phyloP scores from a whole-genome alignment of 495 filamentous ascomycete species.

The Tuber microsphaerosporum region DNA sequence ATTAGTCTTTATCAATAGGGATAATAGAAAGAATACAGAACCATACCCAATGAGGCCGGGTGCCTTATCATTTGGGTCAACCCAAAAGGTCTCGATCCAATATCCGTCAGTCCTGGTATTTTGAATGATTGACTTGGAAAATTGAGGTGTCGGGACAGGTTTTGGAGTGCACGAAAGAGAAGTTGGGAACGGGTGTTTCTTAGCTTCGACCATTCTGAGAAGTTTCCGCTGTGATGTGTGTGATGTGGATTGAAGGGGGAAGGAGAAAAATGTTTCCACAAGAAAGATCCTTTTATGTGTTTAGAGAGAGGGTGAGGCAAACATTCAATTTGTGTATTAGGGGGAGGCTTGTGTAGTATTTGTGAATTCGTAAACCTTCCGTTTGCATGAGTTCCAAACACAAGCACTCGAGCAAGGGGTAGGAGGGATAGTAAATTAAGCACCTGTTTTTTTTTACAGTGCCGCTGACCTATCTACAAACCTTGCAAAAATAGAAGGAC shows the following conservation, averaged over 20 bases:
- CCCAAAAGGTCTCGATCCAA: slow-evolving; percentile 36
- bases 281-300: neutral
- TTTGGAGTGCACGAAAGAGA: neutral
- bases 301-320: neutral
- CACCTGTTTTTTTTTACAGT: neutral
- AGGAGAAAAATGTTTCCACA: neutral
- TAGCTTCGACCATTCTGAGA: neutral
- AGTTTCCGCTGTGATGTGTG: neutral
- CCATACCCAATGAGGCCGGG: slow-evolving; percentile 32
- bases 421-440: neutral
- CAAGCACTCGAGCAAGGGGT: neutral
- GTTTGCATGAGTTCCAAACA: too few relatives aligned
- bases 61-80: slow-evolving; percentile 15
- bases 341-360: neutral
- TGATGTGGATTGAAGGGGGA: neutral
- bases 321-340: neutral
- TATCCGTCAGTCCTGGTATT: slow-evolving; percentile 28
- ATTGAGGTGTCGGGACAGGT: slow-evolving; percentile 1
- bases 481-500: neutral
- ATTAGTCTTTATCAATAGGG: neutral
- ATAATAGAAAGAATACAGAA: neutral
- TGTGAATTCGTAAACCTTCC: neutral
- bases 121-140: slow-evolving; percentile 20
- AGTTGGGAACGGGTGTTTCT: neutral
- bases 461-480: neutral